A percentile compares a stretch with the other conserved stretches of the same genome.
phyloP scores from a whole-genome alignment of 306 rosid genomes.

The Corylus heterophylla region DNA sequence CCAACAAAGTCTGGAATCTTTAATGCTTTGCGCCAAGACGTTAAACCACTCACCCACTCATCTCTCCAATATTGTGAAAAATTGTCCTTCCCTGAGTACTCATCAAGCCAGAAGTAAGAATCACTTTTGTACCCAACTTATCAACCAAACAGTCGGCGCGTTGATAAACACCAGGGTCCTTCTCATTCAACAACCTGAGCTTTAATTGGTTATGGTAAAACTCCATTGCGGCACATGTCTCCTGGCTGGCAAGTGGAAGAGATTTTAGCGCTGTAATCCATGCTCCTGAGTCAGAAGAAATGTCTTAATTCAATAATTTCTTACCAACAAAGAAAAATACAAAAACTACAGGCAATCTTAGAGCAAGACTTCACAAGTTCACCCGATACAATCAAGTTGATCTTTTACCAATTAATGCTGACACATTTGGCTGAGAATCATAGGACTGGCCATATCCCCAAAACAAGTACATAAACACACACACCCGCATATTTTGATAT shows the following conservation, averaged over 20 bases:
- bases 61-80: no score
- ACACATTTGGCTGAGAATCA: not conserved
- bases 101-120: constrained; percentile 94
- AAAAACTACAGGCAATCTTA: not conserved
- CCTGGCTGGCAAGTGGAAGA: constrained; percentile 85
- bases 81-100: no score
- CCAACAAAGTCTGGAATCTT: constrained; percentile 67
- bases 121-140: constrained; percentile 82
- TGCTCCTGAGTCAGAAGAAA: constrained; percentile 50
- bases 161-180: constrained; percentile 57
- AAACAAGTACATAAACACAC: not conserved
- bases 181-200: constrained; percentile 74
- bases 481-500: not conserved
- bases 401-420: not conserved
- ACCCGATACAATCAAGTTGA: not conserved
- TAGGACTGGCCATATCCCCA: not conserved
- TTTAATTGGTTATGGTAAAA: constrained; percentile 81
- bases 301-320: not conserved
- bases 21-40: constrained; percentile 84
- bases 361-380: not conserved
- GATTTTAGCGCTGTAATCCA: constrained; percentile 66
- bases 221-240: constrained; percentile 78
- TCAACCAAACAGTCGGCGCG: constrained; percentile 81
- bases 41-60: constrained; percentile 86
- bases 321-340: not conserved